Evolutionary conservation across 352 stramenopile genomes (phyloP).

Genomic region (Thalassiosira ordinaria): DNA sequence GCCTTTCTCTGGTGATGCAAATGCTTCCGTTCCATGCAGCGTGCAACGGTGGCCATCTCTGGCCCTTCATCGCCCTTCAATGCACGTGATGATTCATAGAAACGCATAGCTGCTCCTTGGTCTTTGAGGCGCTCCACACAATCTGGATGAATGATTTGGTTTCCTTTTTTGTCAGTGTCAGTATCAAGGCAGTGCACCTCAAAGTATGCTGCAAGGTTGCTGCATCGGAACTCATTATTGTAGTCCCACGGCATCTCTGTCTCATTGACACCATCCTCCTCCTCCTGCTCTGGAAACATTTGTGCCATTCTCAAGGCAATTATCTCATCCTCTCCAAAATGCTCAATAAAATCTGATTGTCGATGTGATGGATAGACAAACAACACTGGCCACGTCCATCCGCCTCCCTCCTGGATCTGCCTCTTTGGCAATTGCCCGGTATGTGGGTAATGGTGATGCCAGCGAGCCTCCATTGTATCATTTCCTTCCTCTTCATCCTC

Average conservation of each 20-base stretch:
- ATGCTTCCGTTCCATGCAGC: slow-evolving; percentile 79
- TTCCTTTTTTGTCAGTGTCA: slow-evolving; percentile 33
- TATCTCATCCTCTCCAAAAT: slow-evolving; percentile 81
- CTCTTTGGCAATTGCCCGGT: slow-evolving; percentile 67
- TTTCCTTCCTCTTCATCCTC: slow-evolving; percentile 71
- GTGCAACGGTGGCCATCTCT: slow-evolving; percentile 76
- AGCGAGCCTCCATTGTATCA: slow-evolving; percentile 67
- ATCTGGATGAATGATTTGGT: slow-evolving; percentile 77
- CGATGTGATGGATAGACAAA: slow-evolving; percentile 85
- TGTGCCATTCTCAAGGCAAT: slow-evolving; percentile 82
- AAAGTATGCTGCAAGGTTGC: slow-evolving; percentile 84
- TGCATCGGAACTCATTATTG: slow-evolving; percentile 85
- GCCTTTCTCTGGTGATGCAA: slow-evolving; percentile 75
- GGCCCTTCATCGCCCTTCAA: slow-evolving; percentile 84
- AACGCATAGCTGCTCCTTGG: slow-evolving; percentile 79
- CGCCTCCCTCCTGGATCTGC: slow-evolving; percentile 23
- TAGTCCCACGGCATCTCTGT: slow-evolving; percentile 83
- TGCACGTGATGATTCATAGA: slow-evolving; percentile 82
- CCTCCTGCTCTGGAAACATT: slow-evolving; percentile 84
- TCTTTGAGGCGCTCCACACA: slow-evolving; percentile 72
- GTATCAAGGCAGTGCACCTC: slow-evolving; percentile 72
- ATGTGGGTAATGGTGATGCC: slow-evolving; percentile 84
- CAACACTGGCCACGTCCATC: slow-evolving; percentile 82
- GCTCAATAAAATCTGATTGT: slow-evolving; percentile 85
- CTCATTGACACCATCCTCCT: slow-evolving; percentile 36